Evolutionary conservation across 2,329 filamentous ascomycete species (phyloP).

Genomic region (Hypoxylon sp.): DNA sequence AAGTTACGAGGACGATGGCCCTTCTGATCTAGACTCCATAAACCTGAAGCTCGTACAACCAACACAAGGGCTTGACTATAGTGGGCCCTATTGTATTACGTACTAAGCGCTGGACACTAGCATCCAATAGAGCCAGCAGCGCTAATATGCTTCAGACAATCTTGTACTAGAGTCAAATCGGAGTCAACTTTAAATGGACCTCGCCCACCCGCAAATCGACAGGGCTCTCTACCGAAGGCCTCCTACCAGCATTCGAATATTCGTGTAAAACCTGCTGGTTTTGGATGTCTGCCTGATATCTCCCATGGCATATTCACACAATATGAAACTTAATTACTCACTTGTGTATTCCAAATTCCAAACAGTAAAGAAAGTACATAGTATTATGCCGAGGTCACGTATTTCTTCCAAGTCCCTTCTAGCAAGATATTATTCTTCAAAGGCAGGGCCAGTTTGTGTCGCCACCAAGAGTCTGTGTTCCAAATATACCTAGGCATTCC

Average conservation of each 20-base stretch:
- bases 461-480: conserved; percentile 36
- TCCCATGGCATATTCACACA: background rate
- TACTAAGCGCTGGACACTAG: conserved; percentile 34
- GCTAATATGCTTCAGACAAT: conserved; percentile 36
- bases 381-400: conserved; percentile 23
- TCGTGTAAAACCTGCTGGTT: background rate
- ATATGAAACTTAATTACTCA: conserved; percentile 5
- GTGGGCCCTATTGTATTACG: conserved; percentile 12
- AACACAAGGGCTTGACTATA: conserved; percentile 12
- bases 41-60: conserved; percentile 5
- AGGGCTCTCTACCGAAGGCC: conserved; percentile 25
- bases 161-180: conserved; percentile 8
- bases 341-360: background rate
- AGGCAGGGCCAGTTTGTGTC: conserved; percentile 17
- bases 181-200: conserved; percentile 38
- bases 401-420: conserved; percentile 29
- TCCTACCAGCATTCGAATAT: conserved; percentile 13
- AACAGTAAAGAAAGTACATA: background rate
- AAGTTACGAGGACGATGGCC: conserved; percentile 6
- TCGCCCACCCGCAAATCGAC: conserved; percentile 15
- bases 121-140: conserved; percentile 34
- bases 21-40: conserved; percentile 1
- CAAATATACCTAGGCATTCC: conserved; percentile 40
- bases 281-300: conserved; percentile 2
- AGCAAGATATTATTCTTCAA: conserved; percentile 4